Percentiles rank a stretch among this genome's conserved stretches.
Evolutionary conservation across 371 early-diverging fungal genomes (phyloP).

Genomic region (Mucor circinelloides): DNA sequence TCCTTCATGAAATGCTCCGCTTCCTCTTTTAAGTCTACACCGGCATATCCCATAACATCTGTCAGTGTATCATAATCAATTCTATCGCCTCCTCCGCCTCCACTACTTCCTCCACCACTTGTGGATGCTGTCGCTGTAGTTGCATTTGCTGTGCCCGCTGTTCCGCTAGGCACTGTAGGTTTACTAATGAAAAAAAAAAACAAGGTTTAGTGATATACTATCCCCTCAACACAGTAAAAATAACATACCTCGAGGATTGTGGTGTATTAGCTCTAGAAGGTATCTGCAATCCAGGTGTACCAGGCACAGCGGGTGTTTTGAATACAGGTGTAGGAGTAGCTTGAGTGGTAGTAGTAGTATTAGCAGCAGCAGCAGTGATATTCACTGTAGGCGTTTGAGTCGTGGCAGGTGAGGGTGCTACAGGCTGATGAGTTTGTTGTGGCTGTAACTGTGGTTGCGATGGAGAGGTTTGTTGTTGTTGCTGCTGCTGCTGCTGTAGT

Average conservation of each 20-base stretch:
- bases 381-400: slow-evolving; percentile 3
- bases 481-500: slow-evolving; percentile 16
- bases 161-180: background rate
- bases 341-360: background rate
- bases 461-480: background rate
- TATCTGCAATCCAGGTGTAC: slow-evolving; percentile 28
- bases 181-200: slow-evolving; percentile 8
- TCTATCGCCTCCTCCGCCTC: slow-evolving; percentile 30
- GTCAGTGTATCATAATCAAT: slow-evolving; percentile 69
- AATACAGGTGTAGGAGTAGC: slow-evolving; percentile 22
- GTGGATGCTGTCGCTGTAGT: slow-evolving; percentile 10
- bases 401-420: background rate
- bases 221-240: background rate
- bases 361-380: background rate
- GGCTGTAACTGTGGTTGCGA: slow-evolving; percentile 2
- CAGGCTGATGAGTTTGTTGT: slow-evolving; percentile 15
- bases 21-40: slow-evolving; percentile 82
- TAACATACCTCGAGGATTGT: slow-evolving; percentile 16
- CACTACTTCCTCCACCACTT: slow-evolving; percentile 11
- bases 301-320: slow-evolving; percentile 35
- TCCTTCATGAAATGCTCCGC: slow-evolving; percentile 54
- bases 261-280: slow-evolving; percentile 21
- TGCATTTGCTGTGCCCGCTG: background rate
- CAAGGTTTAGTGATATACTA: background rate
- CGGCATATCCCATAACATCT: slow-evolving; percentile 87